Conservation (phyloP, 163 green algal species). For the Volvox carteri region DNA sequence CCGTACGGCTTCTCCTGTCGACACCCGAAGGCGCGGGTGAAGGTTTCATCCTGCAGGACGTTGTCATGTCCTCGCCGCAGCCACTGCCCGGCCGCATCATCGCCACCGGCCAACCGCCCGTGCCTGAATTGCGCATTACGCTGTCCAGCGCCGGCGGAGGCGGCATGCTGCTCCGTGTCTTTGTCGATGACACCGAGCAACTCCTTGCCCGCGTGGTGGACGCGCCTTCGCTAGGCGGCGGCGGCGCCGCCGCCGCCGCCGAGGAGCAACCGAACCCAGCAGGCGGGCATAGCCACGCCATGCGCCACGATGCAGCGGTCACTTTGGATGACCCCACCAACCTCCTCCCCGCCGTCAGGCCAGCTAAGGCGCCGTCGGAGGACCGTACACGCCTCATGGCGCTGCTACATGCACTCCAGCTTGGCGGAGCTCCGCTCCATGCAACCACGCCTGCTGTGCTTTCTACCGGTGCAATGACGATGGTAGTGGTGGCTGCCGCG, state of each 20-base stretch:
- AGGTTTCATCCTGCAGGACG: conserved; percentile 56
- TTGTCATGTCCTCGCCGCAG: conserved; percentile 54
- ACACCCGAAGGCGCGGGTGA: not conserved
- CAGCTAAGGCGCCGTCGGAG: no score
- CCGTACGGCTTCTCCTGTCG: conserved; percentile 52
- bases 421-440: not conserved
- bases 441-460: not conserved
- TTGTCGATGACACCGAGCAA: conserved; percentile 57
- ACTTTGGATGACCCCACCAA: not conserved
- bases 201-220: conserved; percentile 33
- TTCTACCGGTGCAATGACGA: not conserved
- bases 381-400: not conserved
- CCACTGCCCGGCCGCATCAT: conserved; percentile 53
- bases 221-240: not conserved
- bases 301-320: no score
- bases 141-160: not conserved
- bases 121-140: not conserved
- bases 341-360: not conserved
- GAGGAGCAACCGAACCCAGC: not conserved
- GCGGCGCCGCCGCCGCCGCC: not conserved
- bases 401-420: conserved; percentile 29
- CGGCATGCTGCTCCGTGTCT: conserved; percentile 39
- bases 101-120: conserved; percentile 38
- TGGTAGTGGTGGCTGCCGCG: not conserved
- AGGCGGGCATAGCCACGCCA: not conserved